Percentiles rank a stretch among this genome's conserved stretches.
These are phyloP conservation scores for Linnemannia schmuckeri DNA, from an alignment of 192 early-diverging fungal species.

Conservation along the genomic window DNA sequence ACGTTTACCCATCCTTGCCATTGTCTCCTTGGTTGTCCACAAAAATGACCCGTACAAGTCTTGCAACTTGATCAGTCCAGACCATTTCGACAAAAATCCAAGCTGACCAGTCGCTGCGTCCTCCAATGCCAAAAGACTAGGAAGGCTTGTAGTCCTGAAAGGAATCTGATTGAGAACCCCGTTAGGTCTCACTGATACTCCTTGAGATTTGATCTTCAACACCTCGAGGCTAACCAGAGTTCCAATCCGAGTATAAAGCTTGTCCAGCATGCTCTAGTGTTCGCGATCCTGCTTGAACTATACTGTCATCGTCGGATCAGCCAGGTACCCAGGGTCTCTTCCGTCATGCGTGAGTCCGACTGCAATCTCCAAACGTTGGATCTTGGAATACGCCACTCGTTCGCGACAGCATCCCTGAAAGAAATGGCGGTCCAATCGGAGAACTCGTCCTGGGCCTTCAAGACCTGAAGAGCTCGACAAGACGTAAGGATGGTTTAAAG, in stretches of 20 bases:
- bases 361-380: not conserved
- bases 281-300: not conserved
- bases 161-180: not conserved
- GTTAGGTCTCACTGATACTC: not conserved
- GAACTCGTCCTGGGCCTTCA: not conserved
- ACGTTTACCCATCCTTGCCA: not conserved
- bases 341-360: not conserved
- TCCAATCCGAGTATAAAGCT: not conserved
- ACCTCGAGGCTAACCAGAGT: not conserved
- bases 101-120: not conserved
- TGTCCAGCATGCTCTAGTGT: not conserved
- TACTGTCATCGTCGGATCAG: not conserved
- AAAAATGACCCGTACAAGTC: not conserved
- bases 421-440: not conserved
- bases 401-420: not conserved
- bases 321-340: not conserved
- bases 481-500: not conserved
- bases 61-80: not conserved
- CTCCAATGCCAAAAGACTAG: not conserved
- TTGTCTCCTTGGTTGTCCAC: not conserved
- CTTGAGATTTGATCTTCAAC: too few species aligned
- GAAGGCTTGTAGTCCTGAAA: not conserved
- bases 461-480: not conserved
- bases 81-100: not conserved
- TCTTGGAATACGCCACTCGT: not conserved